These are phyloP conservation scores for Jaapia argillacea DNA, from an alignment of 768 basidiomycete genomes.

Conservation along the genomic window DNA sequence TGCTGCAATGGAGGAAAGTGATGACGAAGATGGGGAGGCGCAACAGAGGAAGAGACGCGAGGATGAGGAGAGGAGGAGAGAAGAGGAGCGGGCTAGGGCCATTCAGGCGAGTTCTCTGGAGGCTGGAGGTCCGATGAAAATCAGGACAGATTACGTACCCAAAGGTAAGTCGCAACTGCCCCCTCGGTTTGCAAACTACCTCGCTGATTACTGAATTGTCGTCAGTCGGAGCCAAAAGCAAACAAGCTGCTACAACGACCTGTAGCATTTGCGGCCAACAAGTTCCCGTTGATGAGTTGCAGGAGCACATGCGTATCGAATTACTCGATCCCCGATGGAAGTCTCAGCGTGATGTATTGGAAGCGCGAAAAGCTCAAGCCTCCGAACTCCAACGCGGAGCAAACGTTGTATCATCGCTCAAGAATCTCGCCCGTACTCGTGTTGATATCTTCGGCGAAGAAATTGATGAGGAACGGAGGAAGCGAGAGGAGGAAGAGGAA, in stretches of 20 bases:
- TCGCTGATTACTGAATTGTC: constrained; percentile 3
- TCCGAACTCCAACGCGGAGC: constrained; percentile 85
- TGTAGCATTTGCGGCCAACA: constrained; percentile 95
- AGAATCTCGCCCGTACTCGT: constrained; percentile 88
- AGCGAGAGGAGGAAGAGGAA: constrained; percentile 81
- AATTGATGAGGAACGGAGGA: constrained; percentile 83
- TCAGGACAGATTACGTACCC: constrained; percentile 92
- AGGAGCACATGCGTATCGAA: constrained; percentile 98
- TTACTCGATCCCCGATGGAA: constrained; percentile 97
- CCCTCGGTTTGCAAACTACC: background rate
- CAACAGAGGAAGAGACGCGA: constrained; percentile 54
- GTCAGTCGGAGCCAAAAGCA: constrained; percentile 61
- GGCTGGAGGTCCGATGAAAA: constrained; percentile 79
- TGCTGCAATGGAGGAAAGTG: constrained; percentile 74
- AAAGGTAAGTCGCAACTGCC: constrained; percentile 49
- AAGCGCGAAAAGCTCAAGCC: constrained; percentile 83
- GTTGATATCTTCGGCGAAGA: constrained; percentile 96
- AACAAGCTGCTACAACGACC: constrained; percentile 61
- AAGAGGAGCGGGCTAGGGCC: constrained; percentile 68
- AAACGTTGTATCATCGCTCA: constrained; percentile 89
- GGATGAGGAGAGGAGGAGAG: constrained; percentile 59
- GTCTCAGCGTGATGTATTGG: constrained; percentile 82
- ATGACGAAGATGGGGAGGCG: constrained; percentile 62
- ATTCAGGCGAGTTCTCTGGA: constrained; percentile 72
- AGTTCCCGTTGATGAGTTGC: constrained; percentile 89